Conservation (phyloP, 495 filamentous ascomycete species). For the Aspergillus bertholletiae region DNA sequence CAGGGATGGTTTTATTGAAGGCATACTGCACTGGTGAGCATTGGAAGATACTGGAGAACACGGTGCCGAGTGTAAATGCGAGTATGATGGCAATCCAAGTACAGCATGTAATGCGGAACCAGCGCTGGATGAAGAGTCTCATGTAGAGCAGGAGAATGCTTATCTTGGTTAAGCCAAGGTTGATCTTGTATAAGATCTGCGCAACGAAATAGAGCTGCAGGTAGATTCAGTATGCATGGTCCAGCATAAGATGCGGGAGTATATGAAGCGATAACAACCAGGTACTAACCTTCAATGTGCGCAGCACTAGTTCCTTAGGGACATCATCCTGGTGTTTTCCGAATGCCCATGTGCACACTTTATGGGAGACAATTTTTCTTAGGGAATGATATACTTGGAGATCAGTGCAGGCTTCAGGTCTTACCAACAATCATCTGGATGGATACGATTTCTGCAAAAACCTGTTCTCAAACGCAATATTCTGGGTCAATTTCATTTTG, state of each 20-base stretch:
- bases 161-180: conserved; percentile 34
- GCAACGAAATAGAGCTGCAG: conserved; percentile 22
- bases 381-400: background rate
- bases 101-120: conserved; percentile 14
- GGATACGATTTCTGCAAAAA: conserved; percentile 10
- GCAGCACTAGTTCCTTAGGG: background rate
- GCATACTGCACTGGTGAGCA: conserved; percentile 38
- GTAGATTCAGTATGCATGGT: background rate
- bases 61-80: conserved; percentile 33
- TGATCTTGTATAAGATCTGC: conserved; percentile 34
- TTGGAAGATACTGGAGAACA: conserved; percentile 41
- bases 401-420: background rate
- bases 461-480: too few species aligned
- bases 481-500: too few species aligned
- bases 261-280: background rate
- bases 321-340: conserved; percentile 10
- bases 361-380: background rate
- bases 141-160: conserved; percentile 39
- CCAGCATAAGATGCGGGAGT: too few species aligned
- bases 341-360: conserved; percentile 13
- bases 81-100: conserved; percentile 17
- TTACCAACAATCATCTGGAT: conserved; percentile 15
- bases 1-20: conserved; percentile 28
- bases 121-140: conserved; percentile 29
- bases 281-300: conserved; percentile 8